Evolutionary conservation across 257 asterid genomes (phyloP).

Genomic region (Fraxinus pennsylvanica): DNA sequence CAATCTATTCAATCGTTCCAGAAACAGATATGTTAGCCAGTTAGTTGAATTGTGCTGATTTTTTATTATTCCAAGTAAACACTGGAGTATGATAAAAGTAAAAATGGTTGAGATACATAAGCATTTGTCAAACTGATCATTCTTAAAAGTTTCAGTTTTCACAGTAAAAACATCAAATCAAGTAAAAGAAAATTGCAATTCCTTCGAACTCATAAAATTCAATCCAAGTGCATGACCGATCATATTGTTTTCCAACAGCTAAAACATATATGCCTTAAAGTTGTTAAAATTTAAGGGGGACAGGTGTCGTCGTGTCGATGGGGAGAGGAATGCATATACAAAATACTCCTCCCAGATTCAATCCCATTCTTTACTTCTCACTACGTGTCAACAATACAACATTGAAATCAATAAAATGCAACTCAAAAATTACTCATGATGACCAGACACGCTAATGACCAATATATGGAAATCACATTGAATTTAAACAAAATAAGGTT

Average conservation of each 20-base stretch:
- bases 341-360: not conserved
- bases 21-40: constrained; percentile 1
- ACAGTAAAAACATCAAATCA: not conserved
- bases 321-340: not conserved
- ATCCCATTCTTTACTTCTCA: not conserved
- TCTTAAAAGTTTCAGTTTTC: not conserved
- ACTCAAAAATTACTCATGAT: not conserved
- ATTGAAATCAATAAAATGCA: not conserved
- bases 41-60: not conserved
- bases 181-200: not conserved
- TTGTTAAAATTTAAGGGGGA: not conserved
- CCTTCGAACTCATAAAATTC: not conserved
- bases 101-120: not conserved
- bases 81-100: not conserved
- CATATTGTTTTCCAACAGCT: not conserved
- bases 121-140: not conserved
- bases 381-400: not conserved
- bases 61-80: not conserved
- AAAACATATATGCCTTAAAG: not conserved
- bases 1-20: constrained; percentile 43
- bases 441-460: not conserved
- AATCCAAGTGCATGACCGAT: not conserved
- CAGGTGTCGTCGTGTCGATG: not conserved
- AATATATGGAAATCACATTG: not conserved
- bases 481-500: not conserved